These are phyloP conservation scores for Arabidopsis suecica DNA, from an alignment of 345 rosid genomes.

Conservation along the genomic window DNA sequence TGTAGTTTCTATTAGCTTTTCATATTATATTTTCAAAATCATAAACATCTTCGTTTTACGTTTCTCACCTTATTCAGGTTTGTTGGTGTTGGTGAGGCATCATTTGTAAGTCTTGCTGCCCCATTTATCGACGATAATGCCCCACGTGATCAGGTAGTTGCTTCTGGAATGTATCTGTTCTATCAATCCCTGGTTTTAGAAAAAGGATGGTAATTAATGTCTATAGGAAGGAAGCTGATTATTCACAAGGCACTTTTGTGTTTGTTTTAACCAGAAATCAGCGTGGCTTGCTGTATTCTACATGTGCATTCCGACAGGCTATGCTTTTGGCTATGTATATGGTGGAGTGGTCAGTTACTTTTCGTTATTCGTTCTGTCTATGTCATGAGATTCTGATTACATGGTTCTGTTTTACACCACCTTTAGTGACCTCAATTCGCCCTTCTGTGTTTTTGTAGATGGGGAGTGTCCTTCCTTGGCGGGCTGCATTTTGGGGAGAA, in stretches of 20 bases:
- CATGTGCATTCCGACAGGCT: slow-evolving; percentile 96
- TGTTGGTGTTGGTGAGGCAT: slow-evolving; percentile 98
- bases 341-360: slow-evolving; percentile 80
- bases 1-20: slow-evolving; percentile 24
- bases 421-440: background rate
- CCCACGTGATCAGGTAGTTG: slow-evolving; percentile 73
- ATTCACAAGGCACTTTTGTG: slow-evolving; percentile 11
- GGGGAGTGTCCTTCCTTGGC: slow-evolving; percentile 75
- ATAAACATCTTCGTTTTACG: background rate
- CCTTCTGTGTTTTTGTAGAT: slow-evolving; percentile 53
- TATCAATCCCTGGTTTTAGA: background rate
- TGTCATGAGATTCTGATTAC: slow-evolving; percentile 2
- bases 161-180: slow-evolving; percentile 14
- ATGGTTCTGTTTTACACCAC: slow-evolving; percentile 9
- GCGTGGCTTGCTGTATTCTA: slow-evolving; percentile 90
- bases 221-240: slow-evolving; percentile 12
- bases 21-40: background rate
- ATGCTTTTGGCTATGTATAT: slow-evolving; percentile 86
- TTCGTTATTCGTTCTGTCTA: background rate
- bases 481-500: slow-evolving; percentile 89
- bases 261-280: slow-evolving; percentile 68
- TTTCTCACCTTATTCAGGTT: slow-evolving; percentile 60
- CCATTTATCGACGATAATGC: slow-evolving; percentile 98
- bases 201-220: background rate
- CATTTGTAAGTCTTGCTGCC: slow-evolving; percentile 96